phyloP scores from a whole-genome alignment of 371 early-diverging fungal species.

The Actinomortierella ambigua region DNA sequence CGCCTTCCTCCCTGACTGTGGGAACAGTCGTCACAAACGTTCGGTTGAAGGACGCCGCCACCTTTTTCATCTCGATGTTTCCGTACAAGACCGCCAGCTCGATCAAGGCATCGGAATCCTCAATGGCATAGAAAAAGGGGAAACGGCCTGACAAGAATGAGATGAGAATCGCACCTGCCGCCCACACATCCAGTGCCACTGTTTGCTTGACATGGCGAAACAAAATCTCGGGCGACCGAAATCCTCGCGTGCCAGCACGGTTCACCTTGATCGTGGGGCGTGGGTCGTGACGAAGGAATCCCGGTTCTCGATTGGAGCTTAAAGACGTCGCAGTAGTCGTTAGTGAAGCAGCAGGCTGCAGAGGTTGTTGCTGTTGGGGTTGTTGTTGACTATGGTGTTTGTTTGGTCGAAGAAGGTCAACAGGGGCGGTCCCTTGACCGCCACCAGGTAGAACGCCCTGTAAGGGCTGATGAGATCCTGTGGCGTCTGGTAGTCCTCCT shows the following conservation, averaged over 20 bases:
- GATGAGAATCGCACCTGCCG: constrained; percentile 93
- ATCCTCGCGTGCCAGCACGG: constrained; percentile 99
- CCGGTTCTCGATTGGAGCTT: constrained; percentile 16
- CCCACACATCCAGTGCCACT: constrained; percentile 75
- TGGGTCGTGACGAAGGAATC: constrained; percentile 42
- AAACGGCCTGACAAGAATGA: constrained; percentile 83
- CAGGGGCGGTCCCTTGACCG: background rate
- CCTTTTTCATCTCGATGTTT: constrained; percentile 72
- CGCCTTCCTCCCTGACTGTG: constrained; percentile 50
- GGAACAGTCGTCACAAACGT: constrained; percentile 65
- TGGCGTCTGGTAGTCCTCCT: too few relatives aligned
- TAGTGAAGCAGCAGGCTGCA: background rate
- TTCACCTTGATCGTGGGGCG: constrained; percentile 81
- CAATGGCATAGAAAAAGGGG: constrained; percentile 93
- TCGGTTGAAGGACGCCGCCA: constrained; percentile 63
- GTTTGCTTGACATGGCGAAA: constrained; percentile 87
- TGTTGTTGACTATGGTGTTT: constrained; percentile 1
- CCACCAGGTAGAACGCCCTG: background rate
- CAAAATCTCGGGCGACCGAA: constrained; percentile 97
- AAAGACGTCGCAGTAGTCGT: constrained; percentile 1
- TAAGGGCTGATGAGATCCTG: background rate
- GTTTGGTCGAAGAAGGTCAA: background rate
- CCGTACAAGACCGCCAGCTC: constrained; percentile 95
- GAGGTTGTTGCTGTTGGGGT: too few relatives aligned
- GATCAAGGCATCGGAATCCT: constrained; percentile 90